Base-by-base conservation (phyloP, 1,139 yeast genomes). In the Pichia sp. region DNA sequence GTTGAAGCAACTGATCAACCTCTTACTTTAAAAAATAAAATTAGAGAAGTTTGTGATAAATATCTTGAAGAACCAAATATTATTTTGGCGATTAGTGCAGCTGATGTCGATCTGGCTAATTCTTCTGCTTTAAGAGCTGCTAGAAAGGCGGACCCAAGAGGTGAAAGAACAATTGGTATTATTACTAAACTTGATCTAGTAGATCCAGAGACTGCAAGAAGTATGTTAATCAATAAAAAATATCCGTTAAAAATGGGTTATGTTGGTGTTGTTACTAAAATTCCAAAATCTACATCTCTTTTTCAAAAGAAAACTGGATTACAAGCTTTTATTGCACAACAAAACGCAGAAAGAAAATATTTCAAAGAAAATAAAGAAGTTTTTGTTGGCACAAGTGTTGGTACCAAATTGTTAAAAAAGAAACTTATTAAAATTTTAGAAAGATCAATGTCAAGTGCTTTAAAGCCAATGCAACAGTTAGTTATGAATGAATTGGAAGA, bases 1-100 rank as follows among this genome's bases (percentile, higher is more conserved):
- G 82, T 94, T 2, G 96, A 94, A 60, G 95, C 97, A 1, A 90
- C 95, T 4, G 97, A 92, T 63, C 98, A 94, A 65, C 98, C 99
- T 1, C 67, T 73, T 5, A 87, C 83, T 52, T 71, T 94, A 52
- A 90, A 92, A 61, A 74, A 74, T 39, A 86, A 82, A 60, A 94
- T 94, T 55, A 72, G 87, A 51, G 76, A 73, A 44, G 69, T 94
- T 29, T 92, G 97, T 64, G 85, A 86, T 54, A 78, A 80, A 59
- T 94, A 94, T 61, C 73, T 94, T 55, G 89, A 85, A 58, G 80
- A 85, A 8, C 98, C 98, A 20, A 94, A 94, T 60, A 87, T 94
- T 45, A 94, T 94, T 37, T 70, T 94, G 55, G 98, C 98, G 0
- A 92, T 94, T 30, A 87, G 96, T 12, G 92, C 98, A 1, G 98